Base-by-base conservation (phyloP, 2,329 filamentous ascomycete species). In the Cadophora luteo-olivacea region DNA sequence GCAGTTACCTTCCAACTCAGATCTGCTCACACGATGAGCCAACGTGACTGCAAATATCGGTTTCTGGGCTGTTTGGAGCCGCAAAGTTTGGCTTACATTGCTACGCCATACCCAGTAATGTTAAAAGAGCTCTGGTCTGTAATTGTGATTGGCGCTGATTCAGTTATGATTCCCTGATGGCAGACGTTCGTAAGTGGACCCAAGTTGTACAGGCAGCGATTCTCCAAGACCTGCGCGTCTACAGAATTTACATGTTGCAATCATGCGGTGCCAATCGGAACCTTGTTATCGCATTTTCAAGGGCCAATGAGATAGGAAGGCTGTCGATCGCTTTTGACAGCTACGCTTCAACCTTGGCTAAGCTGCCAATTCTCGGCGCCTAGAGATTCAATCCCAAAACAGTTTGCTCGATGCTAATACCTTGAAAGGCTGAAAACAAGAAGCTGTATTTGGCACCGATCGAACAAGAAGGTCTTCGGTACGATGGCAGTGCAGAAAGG, bases 361-460 rank as follows among this genome's bases (percentile, higher is more conserved):
- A 54, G 24, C 51, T 54, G 51, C 51, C 24, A 54, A 54, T 29
- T 5, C 51, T 54, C 51, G 51, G 51, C 51, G 51, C 51, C 51
- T 19, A 54, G 51, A 54, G 16, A 32, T 16, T 11, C 51, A 29
- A 19, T 29, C 51, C 51, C 29, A 54, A 54, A 29, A 11, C 5
- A 11, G 51, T 29, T 32, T 54, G 24, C 51, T 54, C 51, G 24
- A 54, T 54, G 51, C 25, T 54, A 24, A 19, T 14, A 25, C 19
- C 14, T 19, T 54, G 51, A 54, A 24, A 29, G 3, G 51, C 51
- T 32, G 24, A 16, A 14, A 2, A 45, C 41, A 45, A 16, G 41
- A 14, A 45, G 12, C 6, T 11, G 11, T 11, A 16, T 16, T 16
- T 5, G 16, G 14, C 1, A 5, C 16, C 2, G 14, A 45, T 5